Base-by-base conservation (phyloP, 805 yeast species). In the Wickerhamiella cacticola region DNA sequence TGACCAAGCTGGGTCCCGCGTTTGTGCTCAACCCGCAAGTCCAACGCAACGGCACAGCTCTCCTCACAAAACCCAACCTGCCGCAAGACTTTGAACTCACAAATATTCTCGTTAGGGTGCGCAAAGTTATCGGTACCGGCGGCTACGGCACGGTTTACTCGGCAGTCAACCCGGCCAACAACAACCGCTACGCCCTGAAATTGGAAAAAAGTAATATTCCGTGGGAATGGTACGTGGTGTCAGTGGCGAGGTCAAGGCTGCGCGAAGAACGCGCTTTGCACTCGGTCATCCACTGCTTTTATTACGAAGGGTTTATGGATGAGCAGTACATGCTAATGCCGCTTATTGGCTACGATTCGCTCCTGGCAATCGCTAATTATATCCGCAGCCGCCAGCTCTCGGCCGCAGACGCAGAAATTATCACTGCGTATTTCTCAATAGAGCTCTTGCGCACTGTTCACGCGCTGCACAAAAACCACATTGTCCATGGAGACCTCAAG, bases 401-500 rank as follows among this genome's bases (percentile, higher is more conserved):
- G 4, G 50, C 18, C 41, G 38, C 33, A 16, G 51, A 62, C 5
- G 87, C 81, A 50, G 95, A 87, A 58, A 60, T 67, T 0, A 59
- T 86, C 3, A 74, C 74, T 2, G 71, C 82, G 49, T 81, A 75
- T 56, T 65, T 84, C 33, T 69, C 89, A 0, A 64, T 76, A 8
- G 86, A 86, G 58, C 59, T 88, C 9, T 56, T 87, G 40, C 69
- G 74, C 36, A 69, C 75, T 0, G 63, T 85, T 5, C 78, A 77
- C 45, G 61, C 66, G 1, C 62, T 88, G n/a, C 96, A 87, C 58
- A 60, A 63, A 0, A 62, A 72, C 13, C 80, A 80, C 0, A 76
- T 87, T 1, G 68, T 87, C 10, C 96, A 87, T 64, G 94, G 95
- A 1, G 94, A 87, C 60, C 62, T 87, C 47, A 83, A 82, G 58